Conservation (phyloP, 371 early-diverging fungal species). For the Mortierella sp. region DNA sequence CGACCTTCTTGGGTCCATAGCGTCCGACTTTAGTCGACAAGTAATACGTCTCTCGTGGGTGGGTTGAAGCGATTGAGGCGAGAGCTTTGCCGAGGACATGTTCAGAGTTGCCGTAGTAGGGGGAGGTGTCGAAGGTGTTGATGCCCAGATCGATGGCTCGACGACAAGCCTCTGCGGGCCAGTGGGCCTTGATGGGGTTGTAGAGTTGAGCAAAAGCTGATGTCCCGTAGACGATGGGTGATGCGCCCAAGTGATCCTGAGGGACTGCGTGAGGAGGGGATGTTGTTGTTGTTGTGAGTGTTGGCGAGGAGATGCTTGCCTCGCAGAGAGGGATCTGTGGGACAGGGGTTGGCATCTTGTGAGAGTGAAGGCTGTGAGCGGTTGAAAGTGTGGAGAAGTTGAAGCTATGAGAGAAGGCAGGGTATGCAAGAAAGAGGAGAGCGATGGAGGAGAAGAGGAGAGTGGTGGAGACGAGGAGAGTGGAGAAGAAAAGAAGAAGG, state of each 20-base stretch:
- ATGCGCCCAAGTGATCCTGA: slow-evolving; percentile 31
- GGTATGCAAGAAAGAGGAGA: neutral
- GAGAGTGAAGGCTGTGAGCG: neutral
- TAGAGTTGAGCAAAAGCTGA: slow-evolving; percentile 71
- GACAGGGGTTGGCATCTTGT: neutral
- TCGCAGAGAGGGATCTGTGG: neutral
- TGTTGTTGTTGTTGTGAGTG: neutral
- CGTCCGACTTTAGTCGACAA: slow-evolving; percentile 84
- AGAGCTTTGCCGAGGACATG: slow-evolving; percentile 78
- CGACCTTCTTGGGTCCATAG: slow-evolving; percentile 74
- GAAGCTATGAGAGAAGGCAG: neutral
- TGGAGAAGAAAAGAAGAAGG: neutral
- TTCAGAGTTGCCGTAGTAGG: slow-evolving; percentile 84
- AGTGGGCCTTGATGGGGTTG: slow-evolving; percentile 62
- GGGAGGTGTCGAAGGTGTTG: slow-evolving; percentile 83
- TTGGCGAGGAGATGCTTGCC: neutral
- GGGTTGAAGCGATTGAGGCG: slow-evolving; percentile 61
- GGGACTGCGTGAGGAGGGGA: slow-evolving; percentile 16
- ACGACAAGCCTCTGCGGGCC: slow-evolving; percentile 66
- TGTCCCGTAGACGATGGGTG: slow-evolving; percentile 60
- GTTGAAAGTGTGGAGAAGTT: neutral
- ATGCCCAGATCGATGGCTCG: slow-evolving; percentile 74
- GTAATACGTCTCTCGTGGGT: slow-evolving; percentile 75
- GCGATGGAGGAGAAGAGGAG: neutral
- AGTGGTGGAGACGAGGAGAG: neutral